Base-by-base conservation (phyloP, 2,329 filamentous ascomycete species). In the Whalleya microplaca region DNA sequence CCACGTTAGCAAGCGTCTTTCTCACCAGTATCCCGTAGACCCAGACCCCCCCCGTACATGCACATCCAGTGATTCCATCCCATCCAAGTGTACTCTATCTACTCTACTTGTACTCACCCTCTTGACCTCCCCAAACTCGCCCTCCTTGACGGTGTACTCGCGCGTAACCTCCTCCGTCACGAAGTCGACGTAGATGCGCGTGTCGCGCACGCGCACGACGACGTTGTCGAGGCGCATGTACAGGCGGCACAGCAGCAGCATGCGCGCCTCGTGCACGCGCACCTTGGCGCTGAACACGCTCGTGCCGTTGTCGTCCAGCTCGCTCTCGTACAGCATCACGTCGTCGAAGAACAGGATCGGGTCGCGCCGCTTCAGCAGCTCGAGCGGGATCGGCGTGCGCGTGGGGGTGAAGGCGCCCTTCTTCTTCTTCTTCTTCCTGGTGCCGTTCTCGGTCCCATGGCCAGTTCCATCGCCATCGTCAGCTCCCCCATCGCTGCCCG, bases 301-400 rank as follows among this genome's bases (percentile, higher is more conserved):
- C 66, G 98, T 95, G 59, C 95, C 95, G 71, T 99, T 99, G 74
- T 99, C 95, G 58, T 96, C 95, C 45, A 99, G 84, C 79, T 99
- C 95, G 76, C 96, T 96, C 78, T 99, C 95, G 73, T 96, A 99
- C 46, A 99, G 82, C 66, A 97, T 87, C 41, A 99, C 92, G 67
- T 98, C 92, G 76, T 98, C 94, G 72, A 96, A 96, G 81, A 98
- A 97, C 4, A 96, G 78, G 63, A 99, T 99, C 0, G 95, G 95
- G 72, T 99, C 95, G 14, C 91, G 90, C 29, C 91, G 85, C 72
- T 89, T 92, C 48, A 99, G 83, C 42, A 98, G 83, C 66, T 94
- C 91, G 54, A 96, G 82, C 3, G 95, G 93, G 60, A 99, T 95
- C 53, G 81, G 67, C 51, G 73, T 72, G 3, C 69, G 64, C 5